Conservation (phyloP, 1,139 yeast species). For the Eremothecium gossypii region DNA sequence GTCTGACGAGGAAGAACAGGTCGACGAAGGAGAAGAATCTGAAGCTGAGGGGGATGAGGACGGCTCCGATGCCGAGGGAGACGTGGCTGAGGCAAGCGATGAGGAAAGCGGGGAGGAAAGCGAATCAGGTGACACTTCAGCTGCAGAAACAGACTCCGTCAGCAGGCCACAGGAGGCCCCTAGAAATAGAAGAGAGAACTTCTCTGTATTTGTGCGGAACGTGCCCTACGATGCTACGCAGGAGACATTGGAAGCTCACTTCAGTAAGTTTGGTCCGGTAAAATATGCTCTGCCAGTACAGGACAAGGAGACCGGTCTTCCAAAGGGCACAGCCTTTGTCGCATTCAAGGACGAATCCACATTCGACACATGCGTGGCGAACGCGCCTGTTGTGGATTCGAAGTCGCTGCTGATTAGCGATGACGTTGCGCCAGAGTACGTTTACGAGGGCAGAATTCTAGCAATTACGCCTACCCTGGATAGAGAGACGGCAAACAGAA, state of each 20-base stretch:
- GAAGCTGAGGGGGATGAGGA: slow-evolving; percentile 30
- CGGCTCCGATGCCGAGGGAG: slow-evolving; percentile 22
- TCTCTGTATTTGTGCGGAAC: slow-evolving; percentile 74
- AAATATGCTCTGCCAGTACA: slow-evolving; percentile 89
- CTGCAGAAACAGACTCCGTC: slow-evolving; percentile 31
- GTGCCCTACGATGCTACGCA: slow-evolving; percentile 91
- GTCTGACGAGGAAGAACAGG: slow-evolving; percentile 34
- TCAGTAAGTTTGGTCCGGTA: slow-evolving; percentile 74
- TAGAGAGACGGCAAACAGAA: slow-evolving; percentile 69
- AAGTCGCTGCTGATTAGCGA: slow-evolving; percentile 83
- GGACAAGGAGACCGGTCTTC: slow-evolving; percentile 75
- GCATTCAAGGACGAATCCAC: slow-evolving; percentile 62
- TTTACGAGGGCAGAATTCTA: slow-evolving; percentile 84
- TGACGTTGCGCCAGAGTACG: slow-evolving; percentile 82
- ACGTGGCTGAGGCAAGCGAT: slow-evolving; percentile 29
- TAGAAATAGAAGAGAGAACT: slow-evolving; percentile 58
- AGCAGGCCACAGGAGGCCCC: slow-evolving; percentile 27
- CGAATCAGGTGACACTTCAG: slow-evolving; percentile 27
- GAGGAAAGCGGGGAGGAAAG: slow-evolving; percentile 29
- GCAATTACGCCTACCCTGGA: slow-evolving; percentile 80
- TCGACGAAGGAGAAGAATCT: slow-evolving; percentile 30
- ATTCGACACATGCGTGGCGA: slow-evolving; percentile 56
- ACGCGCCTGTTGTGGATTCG: slow-evolving; percentile 71
- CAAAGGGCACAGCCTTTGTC: slow-evolving; percentile 93
- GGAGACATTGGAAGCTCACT: slow-evolving; percentile 69